phyloP scores from a whole-genome alignment of 2,329 filamentous ascomycete species.

The Cyanodermella asteris region DNA sequence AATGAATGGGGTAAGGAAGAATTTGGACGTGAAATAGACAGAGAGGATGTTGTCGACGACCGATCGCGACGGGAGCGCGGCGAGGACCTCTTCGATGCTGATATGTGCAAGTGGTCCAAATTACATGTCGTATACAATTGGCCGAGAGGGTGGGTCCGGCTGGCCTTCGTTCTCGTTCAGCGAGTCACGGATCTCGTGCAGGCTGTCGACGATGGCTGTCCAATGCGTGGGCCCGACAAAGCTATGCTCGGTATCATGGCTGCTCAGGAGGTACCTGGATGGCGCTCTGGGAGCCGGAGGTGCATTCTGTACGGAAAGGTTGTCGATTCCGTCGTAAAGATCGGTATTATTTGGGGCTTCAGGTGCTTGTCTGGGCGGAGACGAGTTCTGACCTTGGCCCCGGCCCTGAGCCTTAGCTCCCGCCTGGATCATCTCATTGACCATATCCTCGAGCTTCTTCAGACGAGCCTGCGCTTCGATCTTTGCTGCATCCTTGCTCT shows the following conservation, averaged over 20 bases:
- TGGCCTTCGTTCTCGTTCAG: conserved; percentile 2
- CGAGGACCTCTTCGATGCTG: conserved; percentile 15
- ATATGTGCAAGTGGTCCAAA: too few relatives aligned
- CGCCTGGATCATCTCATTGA: conserved; percentile 1
- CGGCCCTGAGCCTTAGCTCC: neutral
- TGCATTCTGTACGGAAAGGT: neutral
- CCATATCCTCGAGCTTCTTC: conserved; percentile 3
- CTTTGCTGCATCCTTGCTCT: neutral
- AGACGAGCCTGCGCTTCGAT: conserved; percentile 2
- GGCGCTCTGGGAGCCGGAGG: neutral
- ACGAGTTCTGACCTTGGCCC: neutral
- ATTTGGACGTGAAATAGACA: conserved; percentile 11
- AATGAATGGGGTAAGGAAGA: neutral
- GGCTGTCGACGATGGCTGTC: conserved; percentile 11
- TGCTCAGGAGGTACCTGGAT: conserved; percentile 3
- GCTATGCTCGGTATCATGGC: conserved; percentile 7
- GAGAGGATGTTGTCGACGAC: conserved; percentile 12
- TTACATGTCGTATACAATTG: too few relatives aligned
- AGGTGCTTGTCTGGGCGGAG: too few relatives aligned
- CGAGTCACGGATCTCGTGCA: conserved; percentile 6
- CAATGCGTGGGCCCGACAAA: conserved; percentile 13
- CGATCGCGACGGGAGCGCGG: conserved; percentile 10
- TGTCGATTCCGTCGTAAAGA: neutral
- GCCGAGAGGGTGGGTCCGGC: too few relatives aligned
- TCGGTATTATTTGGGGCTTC: too few relatives aligned